A percentile compares a stretch with the other conserved stretches of the same genome.
Conservation (phyloP, 2,329 filamentous ascomycete genomes). For the Cercospora janseana region DNA sequence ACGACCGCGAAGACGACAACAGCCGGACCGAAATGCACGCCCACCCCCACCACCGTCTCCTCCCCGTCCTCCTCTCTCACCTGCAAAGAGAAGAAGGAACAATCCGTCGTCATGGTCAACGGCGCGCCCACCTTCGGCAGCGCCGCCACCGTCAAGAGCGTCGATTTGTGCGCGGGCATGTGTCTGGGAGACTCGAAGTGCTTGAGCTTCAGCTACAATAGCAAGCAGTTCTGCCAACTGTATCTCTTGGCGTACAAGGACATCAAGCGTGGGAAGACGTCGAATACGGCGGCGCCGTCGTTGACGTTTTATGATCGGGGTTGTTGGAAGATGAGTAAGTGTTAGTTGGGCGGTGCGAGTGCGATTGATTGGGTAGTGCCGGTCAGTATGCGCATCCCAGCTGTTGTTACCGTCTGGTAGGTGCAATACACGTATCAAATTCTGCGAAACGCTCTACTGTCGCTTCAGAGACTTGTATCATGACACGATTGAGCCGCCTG, state of each 20-base stretch:
- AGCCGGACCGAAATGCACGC: not conserved
- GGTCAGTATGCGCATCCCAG: no score
- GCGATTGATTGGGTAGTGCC: no score
- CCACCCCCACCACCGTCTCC: not conserved
- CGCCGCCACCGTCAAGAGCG: not conserved
- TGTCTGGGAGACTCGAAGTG: not conserved
- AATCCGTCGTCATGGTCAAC: not conserved
- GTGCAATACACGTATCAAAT: no score
- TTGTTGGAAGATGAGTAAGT: not conserved
- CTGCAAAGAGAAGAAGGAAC: not conserved
- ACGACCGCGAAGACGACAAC: not conserved
- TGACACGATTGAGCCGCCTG: no score
- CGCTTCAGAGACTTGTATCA: no score
- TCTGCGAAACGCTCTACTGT: no score
- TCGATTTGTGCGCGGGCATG: not conserved
- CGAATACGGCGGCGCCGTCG: not conserved
- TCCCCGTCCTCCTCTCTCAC: not conserved
- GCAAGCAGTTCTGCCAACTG: not conserved
- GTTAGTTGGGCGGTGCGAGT: not conserved
- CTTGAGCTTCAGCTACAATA: not conserved
- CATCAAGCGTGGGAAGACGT: not conserved
- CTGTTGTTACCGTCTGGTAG: no score
- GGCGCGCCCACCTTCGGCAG: not conserved
- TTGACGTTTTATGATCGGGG: not conserved
- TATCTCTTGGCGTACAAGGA: not conserved